Conservation (phyloP, 176 grass and related monocot species). For the Carex cristatella region DNA sequence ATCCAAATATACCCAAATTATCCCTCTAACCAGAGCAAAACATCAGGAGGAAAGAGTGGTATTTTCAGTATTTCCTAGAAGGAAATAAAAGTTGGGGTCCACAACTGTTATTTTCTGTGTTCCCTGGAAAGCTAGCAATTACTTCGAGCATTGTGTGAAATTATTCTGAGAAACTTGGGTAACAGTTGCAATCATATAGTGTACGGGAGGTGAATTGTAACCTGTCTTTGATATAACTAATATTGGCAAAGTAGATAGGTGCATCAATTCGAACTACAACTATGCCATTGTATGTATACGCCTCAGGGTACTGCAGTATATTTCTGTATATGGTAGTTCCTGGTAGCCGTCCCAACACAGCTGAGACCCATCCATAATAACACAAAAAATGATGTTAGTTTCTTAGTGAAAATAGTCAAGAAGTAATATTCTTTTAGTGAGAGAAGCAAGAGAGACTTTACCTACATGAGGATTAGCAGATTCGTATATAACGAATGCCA, state of each 20-base stretch:
- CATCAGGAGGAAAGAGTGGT: background rate
- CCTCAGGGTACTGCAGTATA: slow-evolving; percentile 77
- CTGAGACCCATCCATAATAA: slow-evolving; percentile 27
- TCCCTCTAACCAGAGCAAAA: background rate
- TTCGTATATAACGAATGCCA: slow-evolving; percentile 95
- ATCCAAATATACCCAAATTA: background rate
- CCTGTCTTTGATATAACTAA: slow-evolving; percentile 95
- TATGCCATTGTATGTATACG: slow-evolving; percentile 83
- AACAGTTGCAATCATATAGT: background rate
- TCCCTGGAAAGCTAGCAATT: background rate
- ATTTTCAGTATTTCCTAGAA: background rate
- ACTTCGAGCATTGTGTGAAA: background rate
- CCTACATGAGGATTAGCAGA: slow-evolving; percentile 95
- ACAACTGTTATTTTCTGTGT: background rate
- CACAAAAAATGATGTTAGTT: background rate
- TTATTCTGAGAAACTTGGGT: background rate
- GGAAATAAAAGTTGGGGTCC: background rate
- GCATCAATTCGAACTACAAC: slow-evolving; percentile 89
- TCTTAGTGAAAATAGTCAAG: background rate
- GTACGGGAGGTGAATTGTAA: slow-evolving; percentile 1
- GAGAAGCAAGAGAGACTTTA: slow-evolving; percentile 25
- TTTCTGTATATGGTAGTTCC: slow-evolving; percentile 94
- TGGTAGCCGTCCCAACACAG: slow-evolving; percentile 82
- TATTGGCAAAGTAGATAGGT: slow-evolving; percentile 98
- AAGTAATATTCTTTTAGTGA: background rate